These are phyloP conservation scores for Umbellularia californica DNA, from an alignment of 164 flowering plant species.

Conservation along the genomic window DNA sequence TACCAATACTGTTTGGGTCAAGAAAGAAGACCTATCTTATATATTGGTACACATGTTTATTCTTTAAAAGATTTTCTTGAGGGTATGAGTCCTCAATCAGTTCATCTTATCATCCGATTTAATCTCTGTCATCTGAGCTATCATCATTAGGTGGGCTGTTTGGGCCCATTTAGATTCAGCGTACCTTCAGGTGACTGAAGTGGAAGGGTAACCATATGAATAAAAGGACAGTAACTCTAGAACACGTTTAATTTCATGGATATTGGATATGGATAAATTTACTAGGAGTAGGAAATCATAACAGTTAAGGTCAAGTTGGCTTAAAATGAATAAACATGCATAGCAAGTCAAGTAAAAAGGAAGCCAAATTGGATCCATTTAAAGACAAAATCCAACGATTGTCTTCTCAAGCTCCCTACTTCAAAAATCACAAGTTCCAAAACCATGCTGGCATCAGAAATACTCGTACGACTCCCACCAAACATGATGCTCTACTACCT, in stretches of 20 bases:
- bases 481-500: too few relatives aligned
- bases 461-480: background rate
- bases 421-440: background rate
- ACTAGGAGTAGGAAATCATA: background rate
- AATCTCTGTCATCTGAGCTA: too few relatives aligned
- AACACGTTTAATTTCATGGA: background rate
- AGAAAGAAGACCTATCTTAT: too few relatives aligned
- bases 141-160: background rate
- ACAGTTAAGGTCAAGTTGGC: background rate
- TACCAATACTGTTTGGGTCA: too few relatives aligned
- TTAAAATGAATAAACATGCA: background rate
- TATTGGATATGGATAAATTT: too few relatives aligned
- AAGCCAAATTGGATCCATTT: background rate
- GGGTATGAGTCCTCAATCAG: too few relatives aligned
- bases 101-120: too few relatives aligned
- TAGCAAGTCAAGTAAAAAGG: conserved; percentile 1
- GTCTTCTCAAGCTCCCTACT: background rate
- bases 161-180: background rate
- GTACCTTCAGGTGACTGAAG: background rate
- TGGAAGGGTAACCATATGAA: background rate
- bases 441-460: background rate
- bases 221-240: background rate
- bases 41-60: too few relatives aligned
- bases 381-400: background rate
- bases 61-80: too few relatives aligned